Evolutionary conservation across 768 basidiomycete species (phyloP).

Genomic region (Cyclocybe cylindracea): DNA sequence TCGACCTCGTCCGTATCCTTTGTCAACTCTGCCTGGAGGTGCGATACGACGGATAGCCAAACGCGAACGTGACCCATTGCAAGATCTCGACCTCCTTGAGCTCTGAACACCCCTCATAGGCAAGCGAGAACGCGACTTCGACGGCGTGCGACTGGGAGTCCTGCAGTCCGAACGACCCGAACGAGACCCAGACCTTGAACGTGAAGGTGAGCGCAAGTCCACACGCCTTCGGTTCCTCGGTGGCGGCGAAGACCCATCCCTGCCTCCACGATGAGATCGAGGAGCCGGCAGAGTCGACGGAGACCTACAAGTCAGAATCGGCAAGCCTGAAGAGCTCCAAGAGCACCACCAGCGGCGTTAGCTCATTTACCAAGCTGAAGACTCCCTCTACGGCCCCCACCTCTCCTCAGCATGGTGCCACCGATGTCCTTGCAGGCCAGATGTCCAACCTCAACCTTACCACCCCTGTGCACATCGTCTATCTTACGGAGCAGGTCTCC

Average conservation of each 20-base stretch:
- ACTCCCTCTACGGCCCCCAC: constrained; percentile 58
- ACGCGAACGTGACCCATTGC: constrained; percentile 17
- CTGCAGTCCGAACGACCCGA: constrained; percentile 8
- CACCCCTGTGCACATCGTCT: constrained; percentile 63
- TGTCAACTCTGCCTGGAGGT: not conserved
- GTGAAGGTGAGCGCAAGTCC: constrained; percentile 36
- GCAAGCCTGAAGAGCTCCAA: constrained; percentile 62
- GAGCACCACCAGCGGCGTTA: constrained; percentile 59
- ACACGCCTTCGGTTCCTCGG: constrained; percentile 19
- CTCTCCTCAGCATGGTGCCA: constrained; percentile 43
- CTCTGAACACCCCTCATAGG: constrained; percentile 26
- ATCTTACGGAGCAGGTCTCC: constrained; percentile 91
- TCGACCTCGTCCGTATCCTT: not conserved
- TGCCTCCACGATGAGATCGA: no score
- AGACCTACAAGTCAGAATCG: constrained; percentile 42
- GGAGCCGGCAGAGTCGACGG: no score
- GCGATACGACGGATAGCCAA: constrained; percentile 13
- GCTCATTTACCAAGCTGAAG: constrained; percentile 53
- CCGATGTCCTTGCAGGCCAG: constrained; percentile 49
- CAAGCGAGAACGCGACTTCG: constrained; percentile 25
- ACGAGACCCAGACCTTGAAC: constrained; percentile 16
- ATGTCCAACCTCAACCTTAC: constrained; percentile 63
- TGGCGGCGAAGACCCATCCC: constrained; percentile 19
- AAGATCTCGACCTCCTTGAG: constrained; percentile 11
- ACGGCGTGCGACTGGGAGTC: constrained; percentile 7